These are phyloP conservation scores for Colletotrichum sp. DNA, from an alignment of 2,329 filamentous ascomycete genomes.

Conservation along the genomic window DNA sequence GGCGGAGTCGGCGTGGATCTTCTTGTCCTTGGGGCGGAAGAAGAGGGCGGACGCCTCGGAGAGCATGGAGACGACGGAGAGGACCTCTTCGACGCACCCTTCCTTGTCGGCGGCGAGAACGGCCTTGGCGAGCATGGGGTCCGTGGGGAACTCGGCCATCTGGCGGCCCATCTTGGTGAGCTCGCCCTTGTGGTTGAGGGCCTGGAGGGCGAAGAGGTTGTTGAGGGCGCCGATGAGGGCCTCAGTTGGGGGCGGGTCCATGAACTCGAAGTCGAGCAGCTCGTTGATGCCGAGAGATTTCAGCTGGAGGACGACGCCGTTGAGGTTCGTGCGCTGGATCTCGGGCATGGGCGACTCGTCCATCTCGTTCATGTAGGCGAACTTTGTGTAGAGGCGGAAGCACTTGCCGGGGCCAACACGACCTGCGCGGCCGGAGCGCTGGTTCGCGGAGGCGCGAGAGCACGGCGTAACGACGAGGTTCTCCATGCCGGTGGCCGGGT, in stretches of 20 bases:
- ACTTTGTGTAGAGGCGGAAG: slow-evolving; percentile 92
- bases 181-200: slow-evolving; percentile 85
- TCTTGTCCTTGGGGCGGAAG: slow-evolving; percentile 96
- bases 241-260: slow-evolving; percentile 91
- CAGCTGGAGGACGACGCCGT: slow-evolving; percentile 80
- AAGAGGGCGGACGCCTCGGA: slow-evolving; percentile 88
- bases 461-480: slow-evolving; percentile 90
- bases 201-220: slow-evolving; percentile 88
- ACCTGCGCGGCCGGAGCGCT: slow-evolving; percentile 89
- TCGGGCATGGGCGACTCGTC: slow-evolving; percentile 92
- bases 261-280: slow-evolving; percentile 92
- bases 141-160: slow-evolving; percentile 94
- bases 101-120: slow-evolving; percentile 88
- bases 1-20: slow-evolving; percentile 92
- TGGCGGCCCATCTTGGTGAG: slow-evolving; percentile 90
- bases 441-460: slow-evolving; percentile 89
- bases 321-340: slow-evolving; percentile 89
- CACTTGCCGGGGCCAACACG: slow-evolving; percentile 92
- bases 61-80: slow-evolving; percentile 94
- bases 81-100: slow-evolving; percentile 90
- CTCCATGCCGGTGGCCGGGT: slow-evolving; percentile 90
- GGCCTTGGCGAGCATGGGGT: slow-evolving; percentile 89
- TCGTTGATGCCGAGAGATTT: slow-evolving; percentile 94
- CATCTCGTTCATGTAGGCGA: slow-evolving; percentile 93
- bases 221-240: slow-evolving; percentile 89